phyloP scores from a whole-genome alignment of 2,329 filamentous ascomycete genomes.

The Penicillium sp. region DNA sequence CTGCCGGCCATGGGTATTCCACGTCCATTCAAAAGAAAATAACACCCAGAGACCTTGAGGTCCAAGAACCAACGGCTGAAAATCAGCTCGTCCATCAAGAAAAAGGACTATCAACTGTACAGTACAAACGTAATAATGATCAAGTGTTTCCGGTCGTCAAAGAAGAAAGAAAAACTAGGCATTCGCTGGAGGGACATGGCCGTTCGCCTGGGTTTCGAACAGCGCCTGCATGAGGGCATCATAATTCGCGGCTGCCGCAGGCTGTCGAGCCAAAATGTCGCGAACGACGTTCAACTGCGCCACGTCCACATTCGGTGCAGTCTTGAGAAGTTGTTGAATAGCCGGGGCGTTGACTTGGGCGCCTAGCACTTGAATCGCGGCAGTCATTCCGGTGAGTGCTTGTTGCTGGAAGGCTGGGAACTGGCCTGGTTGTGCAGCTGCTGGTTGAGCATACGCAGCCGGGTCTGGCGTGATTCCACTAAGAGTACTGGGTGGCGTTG shows the following conservation, averaged over 20 bases:
- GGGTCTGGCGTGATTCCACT: slow-evolving; percentile 15
- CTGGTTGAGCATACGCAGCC: slow-evolving; percentile 22
- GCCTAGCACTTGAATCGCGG: slow-evolving; percentile 66
- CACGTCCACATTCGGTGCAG: slow-evolving; percentile 68
- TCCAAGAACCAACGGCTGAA: slow-evolving; percentile 12
- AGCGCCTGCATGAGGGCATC: slow-evolving; percentile 45
- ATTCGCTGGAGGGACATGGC: slow-evolving; percentile 27
- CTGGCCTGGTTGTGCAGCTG: slow-evolving; percentile 14
- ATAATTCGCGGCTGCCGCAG: slow-evolving; percentile 63
- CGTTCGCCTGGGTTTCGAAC: slow-evolving; percentile 37
- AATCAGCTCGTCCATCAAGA: neutral
- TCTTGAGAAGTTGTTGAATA: slow-evolving; percentile 68
- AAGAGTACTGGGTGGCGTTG: slow-evolving; percentile 26
- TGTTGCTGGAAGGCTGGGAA: slow-evolving; percentile 31
- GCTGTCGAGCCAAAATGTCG: slow-evolving; percentile 66
- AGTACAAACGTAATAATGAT: slow-evolving; percentile 12
- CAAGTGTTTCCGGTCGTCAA: slow-evolving; percentile 2
- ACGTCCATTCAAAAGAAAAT: slow-evolving; percentile 16
- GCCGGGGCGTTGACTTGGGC: slow-evolving; percentile 63
- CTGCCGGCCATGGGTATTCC: slow-evolving; percentile 15
- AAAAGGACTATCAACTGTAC: slow-evolving; percentile 19
- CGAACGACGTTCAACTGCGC: slow-evolving; percentile 74
- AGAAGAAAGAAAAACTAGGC: slow-evolving; percentile 11
- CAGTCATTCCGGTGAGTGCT: slow-evolving; percentile 51
- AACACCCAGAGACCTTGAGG: slow-evolving; percentile 9